Evolutionary conservation across 1,139 yeast species (phyloP), one percentile per base, ranked within the genome.

Genomic region (Blastobotrys aristatus): DNA sequence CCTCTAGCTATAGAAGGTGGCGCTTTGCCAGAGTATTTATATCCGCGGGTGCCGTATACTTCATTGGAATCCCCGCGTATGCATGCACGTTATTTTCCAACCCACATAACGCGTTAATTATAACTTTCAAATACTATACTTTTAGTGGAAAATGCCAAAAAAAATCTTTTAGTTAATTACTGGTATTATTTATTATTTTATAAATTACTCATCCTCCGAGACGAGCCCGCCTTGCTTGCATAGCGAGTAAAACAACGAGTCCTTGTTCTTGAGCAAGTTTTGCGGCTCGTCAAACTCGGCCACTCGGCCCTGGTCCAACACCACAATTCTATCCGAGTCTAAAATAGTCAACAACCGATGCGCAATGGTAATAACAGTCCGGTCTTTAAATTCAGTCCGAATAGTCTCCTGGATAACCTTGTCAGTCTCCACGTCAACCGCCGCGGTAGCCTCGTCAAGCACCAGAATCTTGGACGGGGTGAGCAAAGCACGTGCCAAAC

Each of bases 371-470:
- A 92, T 72, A 61, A 92, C 89, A 0, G 97, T 90, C 64, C 95
- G 79, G 55, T 89, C 88, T 58, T 81, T 80, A 65, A 90, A 90
- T 50, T 88, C 95, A 2, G 74, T 69, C 65, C 97, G 77, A 49
- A 90, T 90, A 0, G 97, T 90, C 59, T 83, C 81, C 69, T 90
- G 97, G 46, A 90, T 75, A 40, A 89, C 76, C 57, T 82, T 72
- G 66, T 92, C 98, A 1, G 98, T 92, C 62, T 89, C 95, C 29
- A 89, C 96, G 67, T 92, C 98, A 44, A 92, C 96, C 1, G 96
- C 96, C 1, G 97, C 97, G 3, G 97, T 90, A 13, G 97, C 97
- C 69, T 92, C 98, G 66, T 92, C 98, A 57, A 90, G 72, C 7
- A 89, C 87, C 53, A 89, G 73, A 42, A 90, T 79, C 56, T 81